These are phyloP conservation scores for Cyclotella kingstonii DNA, from an alignment of 108 stramenopile species.

Conservation along the genomic window DNA sequence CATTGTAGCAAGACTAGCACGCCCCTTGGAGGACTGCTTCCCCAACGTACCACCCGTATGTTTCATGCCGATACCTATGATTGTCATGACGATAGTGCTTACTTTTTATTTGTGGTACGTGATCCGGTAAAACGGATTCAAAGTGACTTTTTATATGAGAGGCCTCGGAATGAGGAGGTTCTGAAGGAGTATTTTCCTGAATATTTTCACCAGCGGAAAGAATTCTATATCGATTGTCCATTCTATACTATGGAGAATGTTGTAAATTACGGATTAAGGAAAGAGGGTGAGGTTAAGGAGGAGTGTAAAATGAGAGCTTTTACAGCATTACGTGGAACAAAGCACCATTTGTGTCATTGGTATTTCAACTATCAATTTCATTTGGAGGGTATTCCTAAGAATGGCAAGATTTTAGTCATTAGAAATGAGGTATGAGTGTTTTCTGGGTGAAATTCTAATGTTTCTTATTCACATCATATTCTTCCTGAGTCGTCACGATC, in stretches of 20 bases:
- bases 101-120: constrained; percentile 31
- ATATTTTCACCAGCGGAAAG: constrained; percentile 9
- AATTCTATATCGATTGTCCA: constrained; percentile 28
- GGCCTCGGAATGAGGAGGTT: constrained; percentile 11
- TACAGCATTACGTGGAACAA: constrained; percentile 10
- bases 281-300: constrained; percentile 7
- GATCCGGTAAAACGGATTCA: constrained; percentile 19
- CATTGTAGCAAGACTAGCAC: constrained; percentile 13
- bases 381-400: constrained; percentile 26
- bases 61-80: constrained; percentile 21
- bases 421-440: constrained; percentile 29
- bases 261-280: constrained; percentile 20
- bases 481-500: background rate
- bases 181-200: constrained; percentile 16
- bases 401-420: constrained; percentile 30
- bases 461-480: background rate
- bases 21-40: constrained; percentile 11
- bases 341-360: constrained; percentile 23
- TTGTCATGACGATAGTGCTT: constrained; percentile 22
- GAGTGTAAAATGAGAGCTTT: constrained; percentile 20
- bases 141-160: constrained; percentile 26
- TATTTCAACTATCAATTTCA: constrained; percentile 47
- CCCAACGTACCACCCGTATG: constrained; percentile 10
- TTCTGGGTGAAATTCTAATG: no score
- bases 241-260: constrained; percentile 30